Percentiles rank a stretch among this genome's conserved stretches.
phyloP scores from a whole-genome alignment of 352 stramenopile genomes.

The Phytophthora tentaculata region DNA sequence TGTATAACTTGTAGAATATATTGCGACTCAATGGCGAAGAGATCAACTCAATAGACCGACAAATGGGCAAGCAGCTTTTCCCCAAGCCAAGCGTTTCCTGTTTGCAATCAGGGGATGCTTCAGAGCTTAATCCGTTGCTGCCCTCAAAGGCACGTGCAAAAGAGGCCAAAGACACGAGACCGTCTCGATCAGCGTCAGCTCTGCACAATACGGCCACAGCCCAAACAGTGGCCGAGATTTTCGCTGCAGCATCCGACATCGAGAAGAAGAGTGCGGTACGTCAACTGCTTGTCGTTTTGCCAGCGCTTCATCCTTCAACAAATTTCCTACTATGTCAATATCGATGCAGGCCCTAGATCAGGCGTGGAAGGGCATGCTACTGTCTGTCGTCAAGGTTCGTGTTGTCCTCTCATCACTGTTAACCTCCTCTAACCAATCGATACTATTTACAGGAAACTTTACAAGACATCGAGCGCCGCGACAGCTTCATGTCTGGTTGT shows the following conservation, averaged over 20 bases:
- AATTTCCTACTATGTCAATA: too few species aligned
- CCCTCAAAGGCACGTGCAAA: conserved; percentile 27
- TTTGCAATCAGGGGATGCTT: conserved; percentile 8
- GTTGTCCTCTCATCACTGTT: background rate
- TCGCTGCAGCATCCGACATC: conserved; percentile 50
- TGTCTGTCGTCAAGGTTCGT: conserved; percentile 60
- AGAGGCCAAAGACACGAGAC: conserved; percentile 30
- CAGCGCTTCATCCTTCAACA: too few species aligned
- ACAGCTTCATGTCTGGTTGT: conserved; percentile 72
- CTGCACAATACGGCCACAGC: conserved; percentile 17
- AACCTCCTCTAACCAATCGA: background rate
- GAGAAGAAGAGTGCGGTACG: conserved; percentile 60
- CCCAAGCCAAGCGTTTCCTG: conserved; percentile 34
- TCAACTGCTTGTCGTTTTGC: background rate
- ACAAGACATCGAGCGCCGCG: conserved; percentile 66
- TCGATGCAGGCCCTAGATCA: conserved; percentile 54
- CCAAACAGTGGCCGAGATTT: conserved; percentile 50
- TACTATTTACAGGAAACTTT: conserved; percentile 55
- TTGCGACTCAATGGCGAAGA: conserved; percentile 68
- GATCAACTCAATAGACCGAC: conserved; percentile 53
- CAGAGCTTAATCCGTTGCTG: conserved; percentile 11
- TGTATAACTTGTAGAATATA: conserved; percentile 48
- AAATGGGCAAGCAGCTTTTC: conserved; percentile 64
- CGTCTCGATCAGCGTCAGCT: conserved; percentile 11
- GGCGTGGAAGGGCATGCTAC: conserved; percentile 59